phyloP scores from a whole-genome alignment of 257 asterid species.

The Forsythia viridissima region DNA sequence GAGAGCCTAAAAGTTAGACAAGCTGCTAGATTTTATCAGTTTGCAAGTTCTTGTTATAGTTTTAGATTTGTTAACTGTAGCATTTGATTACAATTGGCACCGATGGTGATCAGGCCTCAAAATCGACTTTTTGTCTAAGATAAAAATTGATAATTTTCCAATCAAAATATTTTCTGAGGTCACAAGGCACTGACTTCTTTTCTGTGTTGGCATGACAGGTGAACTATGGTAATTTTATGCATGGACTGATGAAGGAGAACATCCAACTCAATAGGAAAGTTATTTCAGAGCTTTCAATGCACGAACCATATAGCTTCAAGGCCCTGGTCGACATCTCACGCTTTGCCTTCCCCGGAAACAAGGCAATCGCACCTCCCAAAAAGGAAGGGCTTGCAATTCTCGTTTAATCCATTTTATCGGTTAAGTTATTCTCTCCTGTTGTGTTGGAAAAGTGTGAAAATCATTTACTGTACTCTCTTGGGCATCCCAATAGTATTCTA shows the following conservation, averaged over 20 bases:
- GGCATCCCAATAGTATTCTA: background rate
- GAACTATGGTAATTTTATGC: slow-evolving; percentile 88
- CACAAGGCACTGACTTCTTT: background rate
- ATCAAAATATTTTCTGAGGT: background rate
- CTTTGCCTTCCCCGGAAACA: slow-evolving; percentile 81
- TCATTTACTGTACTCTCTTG: background rate
- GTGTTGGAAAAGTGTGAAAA: background rate
- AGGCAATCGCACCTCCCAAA: slow-evolving; percentile 43
- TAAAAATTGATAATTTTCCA: background rate
- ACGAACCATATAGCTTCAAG: slow-evolving; percentile 94
- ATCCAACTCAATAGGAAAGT: slow-evolving; percentile 86
- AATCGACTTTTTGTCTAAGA: background rate
- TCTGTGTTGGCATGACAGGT: slow-evolving; percentile 45
- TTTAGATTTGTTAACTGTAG: background rate
- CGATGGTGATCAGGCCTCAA: too few species aligned
- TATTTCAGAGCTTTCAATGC: slow-evolving; percentile 77
- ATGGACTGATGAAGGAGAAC: slow-evolving; percentile 90
- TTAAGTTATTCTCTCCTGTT: background rate
- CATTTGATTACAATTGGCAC: background rate
- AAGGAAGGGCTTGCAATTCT: slow-evolving; percentile 75
- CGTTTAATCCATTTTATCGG: slow-evolving; percentile 27
- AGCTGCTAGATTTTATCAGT: background rate
- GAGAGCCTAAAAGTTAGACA: background rate
- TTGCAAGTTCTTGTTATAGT: background rate
- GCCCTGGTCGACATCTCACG: slow-evolving; percentile 77